Conservation (phyloP, 2,329 filamentous ascomycete genomes). For the Zasmidium angulare region DNA sequence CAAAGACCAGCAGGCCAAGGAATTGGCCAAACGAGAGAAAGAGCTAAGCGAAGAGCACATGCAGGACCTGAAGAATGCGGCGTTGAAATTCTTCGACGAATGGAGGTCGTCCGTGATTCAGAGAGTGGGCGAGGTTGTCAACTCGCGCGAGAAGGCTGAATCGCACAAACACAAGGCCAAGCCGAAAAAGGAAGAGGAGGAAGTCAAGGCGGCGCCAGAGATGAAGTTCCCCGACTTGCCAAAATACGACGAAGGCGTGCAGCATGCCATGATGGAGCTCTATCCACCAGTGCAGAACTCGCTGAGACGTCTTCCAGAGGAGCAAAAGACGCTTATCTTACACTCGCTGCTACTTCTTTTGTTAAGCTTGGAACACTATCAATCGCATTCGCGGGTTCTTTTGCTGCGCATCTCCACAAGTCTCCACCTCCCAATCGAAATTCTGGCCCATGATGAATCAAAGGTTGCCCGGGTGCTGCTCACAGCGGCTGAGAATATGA, state of each 20-base stretch:
- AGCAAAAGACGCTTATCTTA: slow-evolving; percentile 37
- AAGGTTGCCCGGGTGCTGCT: slow-evolving; percentile 74
- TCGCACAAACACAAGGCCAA: slow-evolving; percentile 31
- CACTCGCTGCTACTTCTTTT: slow-evolving; percentile 39
- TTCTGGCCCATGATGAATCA: slow-evolving; percentile 51
- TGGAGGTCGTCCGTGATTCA: slow-evolving; percentile 73
- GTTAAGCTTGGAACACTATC: slow-evolving; percentile 41
- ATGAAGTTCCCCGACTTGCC: slow-evolving; percentile 25
- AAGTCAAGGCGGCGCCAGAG: slow-evolving; percentile 14
- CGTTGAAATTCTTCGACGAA: slow-evolving; percentile 71
- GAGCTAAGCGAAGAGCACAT: slow-evolving; percentile 54
- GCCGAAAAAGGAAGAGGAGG: slow-evolving; percentile 10
- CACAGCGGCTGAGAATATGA: slow-evolving; percentile 72
- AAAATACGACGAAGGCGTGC: slow-evolving; percentile 32
- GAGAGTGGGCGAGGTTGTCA: slow-evolving; percentile 67
- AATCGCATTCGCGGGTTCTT: slow-evolving; percentile 37
- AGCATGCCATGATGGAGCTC: slow-evolving; percentile 30
- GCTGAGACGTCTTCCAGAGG: slow-evolving; percentile 36
- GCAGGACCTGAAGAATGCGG: slow-evolving; percentile 67
- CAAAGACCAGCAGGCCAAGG: slow-evolving; percentile 25
- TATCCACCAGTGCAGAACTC: slow-evolving; percentile 41
- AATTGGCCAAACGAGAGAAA: slow-evolving; percentile 43
- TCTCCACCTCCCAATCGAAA: slow-evolving; percentile 32
- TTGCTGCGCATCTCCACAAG: slow-evolving; percentile 37
- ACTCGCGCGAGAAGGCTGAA: slow-evolving; percentile 35